Evolutionary conservation across 2,329 filamentous ascomycete species (phyloP).

Genomic region (Cercospora sojina): DNA sequence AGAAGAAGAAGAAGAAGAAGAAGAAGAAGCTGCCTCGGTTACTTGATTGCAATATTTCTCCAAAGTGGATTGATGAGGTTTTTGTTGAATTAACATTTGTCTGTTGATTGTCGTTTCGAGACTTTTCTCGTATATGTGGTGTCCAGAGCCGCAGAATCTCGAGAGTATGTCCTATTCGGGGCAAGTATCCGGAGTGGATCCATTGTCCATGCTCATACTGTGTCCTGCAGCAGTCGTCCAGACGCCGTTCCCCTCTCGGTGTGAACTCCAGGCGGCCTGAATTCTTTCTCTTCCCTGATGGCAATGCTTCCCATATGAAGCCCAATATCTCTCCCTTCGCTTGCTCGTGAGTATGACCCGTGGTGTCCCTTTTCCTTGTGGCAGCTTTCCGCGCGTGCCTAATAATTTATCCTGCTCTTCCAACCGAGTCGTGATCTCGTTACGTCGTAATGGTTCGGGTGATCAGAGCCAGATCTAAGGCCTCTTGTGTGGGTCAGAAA

Average conservation of each 20-base stretch:
- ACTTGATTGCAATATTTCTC: no score
- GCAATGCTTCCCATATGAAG: not conserved
- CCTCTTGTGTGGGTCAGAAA: not conserved
- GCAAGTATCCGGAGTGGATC: not conserved
- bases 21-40: no score
- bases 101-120: not conserved
- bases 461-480: not conserved
- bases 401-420: not conserved
- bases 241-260: not conserved
- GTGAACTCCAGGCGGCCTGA: not conserved
- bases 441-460: not conserved
- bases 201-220: not conserved
- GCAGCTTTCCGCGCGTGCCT: not conserved
- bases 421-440: not conserved
- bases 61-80: no score
- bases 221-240: not conserved
- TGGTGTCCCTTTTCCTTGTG: not conserved
- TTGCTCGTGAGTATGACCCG: not conserved
- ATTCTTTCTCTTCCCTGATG: not conserved
- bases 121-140: not conserved
- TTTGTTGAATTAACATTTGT: no score
- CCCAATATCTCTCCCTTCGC: not conserved
- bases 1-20: no score
- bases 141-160: not conserved
- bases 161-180: not conserved